A percentile compares a stretch with the other conserved stretches of the same genome.
Evolutionary conservation across 1,139 yeast genomes (phyloP).

Genomic region (Saccharomyces hybrid): DNA sequence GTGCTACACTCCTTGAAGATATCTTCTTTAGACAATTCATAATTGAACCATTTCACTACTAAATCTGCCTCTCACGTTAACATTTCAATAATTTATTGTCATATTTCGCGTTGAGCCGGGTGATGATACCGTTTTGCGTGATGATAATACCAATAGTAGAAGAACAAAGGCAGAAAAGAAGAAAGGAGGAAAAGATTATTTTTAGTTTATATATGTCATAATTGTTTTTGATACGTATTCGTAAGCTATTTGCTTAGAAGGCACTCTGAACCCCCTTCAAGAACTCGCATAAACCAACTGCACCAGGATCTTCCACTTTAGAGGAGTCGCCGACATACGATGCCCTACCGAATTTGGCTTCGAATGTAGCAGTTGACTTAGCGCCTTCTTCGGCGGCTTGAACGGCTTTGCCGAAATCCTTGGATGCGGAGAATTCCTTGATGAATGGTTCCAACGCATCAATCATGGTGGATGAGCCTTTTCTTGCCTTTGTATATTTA

Average conservation of each 20-base stretch:
- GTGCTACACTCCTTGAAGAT: neutral
- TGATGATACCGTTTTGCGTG: neutral
- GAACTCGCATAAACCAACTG: conserved; percentile 66
- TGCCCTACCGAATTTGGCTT: conserved; percentile 89
- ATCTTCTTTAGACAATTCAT: neutral
- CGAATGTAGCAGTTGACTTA: conserved; percentile 58
- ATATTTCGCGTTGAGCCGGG: neutral
- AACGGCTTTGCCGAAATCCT: conserved; percentile 51
- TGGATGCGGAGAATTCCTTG: conserved; percentile 44
- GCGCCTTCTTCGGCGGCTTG: conserved; percentile 71
- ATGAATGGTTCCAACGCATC: conserved; percentile 87
- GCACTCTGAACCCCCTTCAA: conserved; percentile 42
- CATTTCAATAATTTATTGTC: neutral
- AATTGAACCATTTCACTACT: no score
- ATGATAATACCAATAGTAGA: neutral
- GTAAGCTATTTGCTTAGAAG: neutral
- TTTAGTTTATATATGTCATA: neutral
- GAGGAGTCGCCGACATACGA: conserved; percentile 62
- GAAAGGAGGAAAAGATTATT: neutral
- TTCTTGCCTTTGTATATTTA: conserved; percentile 80
- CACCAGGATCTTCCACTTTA: conserved; percentile 93
- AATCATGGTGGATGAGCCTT: conserved; percentile 83
- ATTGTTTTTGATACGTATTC: neutral
- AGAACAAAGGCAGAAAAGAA: no score
- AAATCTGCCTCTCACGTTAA: neutral